These are phyloP conservation scores for Aspergillus nidulans DNA, from an alignment of 495 filamentous ascomycete species.

Conservation along the genomic window DNA sequence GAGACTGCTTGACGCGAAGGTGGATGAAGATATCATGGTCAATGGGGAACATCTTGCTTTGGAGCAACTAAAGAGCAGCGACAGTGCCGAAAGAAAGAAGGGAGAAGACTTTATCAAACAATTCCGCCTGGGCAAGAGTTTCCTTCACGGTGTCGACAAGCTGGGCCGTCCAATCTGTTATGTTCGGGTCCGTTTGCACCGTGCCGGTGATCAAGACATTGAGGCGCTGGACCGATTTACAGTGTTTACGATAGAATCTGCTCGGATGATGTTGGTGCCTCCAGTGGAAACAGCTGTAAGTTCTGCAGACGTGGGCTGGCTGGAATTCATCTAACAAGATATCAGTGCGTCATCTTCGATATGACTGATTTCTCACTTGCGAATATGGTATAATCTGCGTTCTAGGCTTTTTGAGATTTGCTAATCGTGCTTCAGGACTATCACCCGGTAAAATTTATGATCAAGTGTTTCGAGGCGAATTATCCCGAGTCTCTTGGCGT, in stretches of 20 bases:
- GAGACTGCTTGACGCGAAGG: conserved; percentile 74
- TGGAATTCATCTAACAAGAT: not conserved
- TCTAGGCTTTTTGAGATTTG: not conserved
- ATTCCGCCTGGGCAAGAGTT: conserved; percentile 90
- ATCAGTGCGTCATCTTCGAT: conserved; percentile 82
- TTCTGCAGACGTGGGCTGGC: conserved; percentile 10
- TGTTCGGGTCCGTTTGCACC: conserved; percentile 78
- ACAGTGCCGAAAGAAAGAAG: conserved; percentile 56
- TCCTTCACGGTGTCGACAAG: conserved; percentile 83
- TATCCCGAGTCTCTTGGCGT: conserved; percentile 90
- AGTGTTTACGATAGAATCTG: conserved; percentile 91
- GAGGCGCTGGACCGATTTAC: conserved; percentile 80
- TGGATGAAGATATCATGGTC: conserved; percentile 80
- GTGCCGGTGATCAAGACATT: conserved; percentile 74
- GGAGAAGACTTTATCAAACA: conserved; percentile 82
- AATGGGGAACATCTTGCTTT: conserved; percentile 68
- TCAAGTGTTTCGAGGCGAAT: conserved; percentile 98
- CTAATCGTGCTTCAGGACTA: conserved; percentile 63
- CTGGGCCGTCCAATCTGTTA: conserved; percentile 82
- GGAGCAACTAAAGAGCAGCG: conserved; percentile 52
- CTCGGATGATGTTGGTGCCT: conserved; percentile 70
- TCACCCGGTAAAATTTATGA: conserved; percentile 95
- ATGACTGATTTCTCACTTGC: conserved; percentile 89
- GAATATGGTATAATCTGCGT: conserved; percentile 69
- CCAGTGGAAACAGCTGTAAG: conserved; percentile 90